Conservation (phyloP, 2,329 filamentous ascomycete species). For the Pyrenophora tritici-repentis region DNA sequence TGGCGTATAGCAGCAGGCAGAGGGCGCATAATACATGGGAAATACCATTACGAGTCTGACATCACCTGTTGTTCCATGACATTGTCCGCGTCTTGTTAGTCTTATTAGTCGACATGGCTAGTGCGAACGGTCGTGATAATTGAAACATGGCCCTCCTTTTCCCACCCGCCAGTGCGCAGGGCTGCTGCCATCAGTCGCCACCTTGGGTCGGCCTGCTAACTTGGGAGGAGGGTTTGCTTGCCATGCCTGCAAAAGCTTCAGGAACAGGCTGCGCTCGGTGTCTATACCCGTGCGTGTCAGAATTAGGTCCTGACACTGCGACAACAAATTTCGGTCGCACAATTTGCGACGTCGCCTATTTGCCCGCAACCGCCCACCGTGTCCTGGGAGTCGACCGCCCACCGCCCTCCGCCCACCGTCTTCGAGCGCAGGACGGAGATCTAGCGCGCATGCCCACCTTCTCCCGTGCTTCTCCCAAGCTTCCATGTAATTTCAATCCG, state of each 20-base stretch:
- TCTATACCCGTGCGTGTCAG: slow-evolving; percentile 27
- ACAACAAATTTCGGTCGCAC: slow-evolving; percentile 30
- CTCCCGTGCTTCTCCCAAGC: slow-evolving; percentile 47
- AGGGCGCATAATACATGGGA: slow-evolving; percentile 17
- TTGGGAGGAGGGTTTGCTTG: slow-evolving; percentile 28
- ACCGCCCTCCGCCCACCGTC: slow-evolving; percentile 16
- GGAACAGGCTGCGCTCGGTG: slow-evolving; percentile 38
- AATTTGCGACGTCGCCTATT: slow-evolving; percentile 36
- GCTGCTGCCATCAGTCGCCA: slow-evolving; percentile 32
- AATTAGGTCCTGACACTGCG: slow-evolving; percentile 34
- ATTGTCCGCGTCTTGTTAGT: slow-evolving; percentile 34
- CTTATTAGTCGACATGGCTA: slow-evolving; percentile 34
- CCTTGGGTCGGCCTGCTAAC: slow-evolving; percentile 20
- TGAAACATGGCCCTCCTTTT: slow-evolving; percentile 43
- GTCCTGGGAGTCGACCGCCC: slow-evolving; percentile 1
- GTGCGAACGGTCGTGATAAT: slow-evolving; percentile 37
- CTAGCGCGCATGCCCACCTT: slow-evolving; percentile 38
- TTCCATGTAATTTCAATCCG: slow-evolving; percentile 41
- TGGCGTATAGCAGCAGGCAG: slow-evolving; percentile 22
- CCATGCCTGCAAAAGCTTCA: slow-evolving; percentile 27
- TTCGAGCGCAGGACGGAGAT: slow-evolving; percentile 27
- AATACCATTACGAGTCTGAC: slow-evolving; percentile 37
- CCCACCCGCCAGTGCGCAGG: slow-evolving; percentile 22
- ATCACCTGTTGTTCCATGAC: slow-evolving; percentile 30
- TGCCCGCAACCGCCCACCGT: slow-evolving; percentile 14